phyloP scores from a whole-genome alignment of 2,329 filamentous ascomycete genomes.

The Trichoderma polysporum region DNA sequence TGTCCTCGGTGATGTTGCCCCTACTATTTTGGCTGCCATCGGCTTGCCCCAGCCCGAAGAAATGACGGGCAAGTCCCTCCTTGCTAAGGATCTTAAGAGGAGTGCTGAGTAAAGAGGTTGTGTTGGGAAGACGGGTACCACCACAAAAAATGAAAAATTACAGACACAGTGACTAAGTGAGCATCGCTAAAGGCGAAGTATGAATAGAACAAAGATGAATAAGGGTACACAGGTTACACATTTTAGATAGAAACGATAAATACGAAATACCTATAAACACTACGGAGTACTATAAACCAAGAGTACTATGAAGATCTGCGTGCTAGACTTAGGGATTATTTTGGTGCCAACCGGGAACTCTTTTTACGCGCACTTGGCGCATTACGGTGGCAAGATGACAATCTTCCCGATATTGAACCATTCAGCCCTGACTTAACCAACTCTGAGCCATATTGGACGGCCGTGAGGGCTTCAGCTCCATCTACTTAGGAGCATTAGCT shows the following conservation, averaged over 20 bases:
- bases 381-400: neutral
- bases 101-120: constrained; percentile 28
- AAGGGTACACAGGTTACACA: neutral
- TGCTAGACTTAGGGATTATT: neutral
- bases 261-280: neutral
- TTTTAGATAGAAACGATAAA: constrained; percentile 10
- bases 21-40: constrained; percentile 90
- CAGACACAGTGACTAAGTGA: neutral
- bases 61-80: constrained; percentile 84
- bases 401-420: neutral
- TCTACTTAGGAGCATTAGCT: neutral
- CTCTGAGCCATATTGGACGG: neutral
- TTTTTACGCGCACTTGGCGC: neutral
- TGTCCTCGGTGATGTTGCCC: constrained; percentile 95
- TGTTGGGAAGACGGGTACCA: neutral
- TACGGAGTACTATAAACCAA: neutral
- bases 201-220: neutral
- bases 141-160: neutral
- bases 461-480: neutral
- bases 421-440: neutral
- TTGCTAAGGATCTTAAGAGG: constrained; percentile 66
- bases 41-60: constrained; percentile 85
- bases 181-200: neutral
- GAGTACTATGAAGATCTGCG: neutral
- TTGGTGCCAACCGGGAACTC: neutral